phyloP scores from a whole-genome alignment of 2,329 filamentous ascomycete species.

The Ascochyta fabae region DNA sequence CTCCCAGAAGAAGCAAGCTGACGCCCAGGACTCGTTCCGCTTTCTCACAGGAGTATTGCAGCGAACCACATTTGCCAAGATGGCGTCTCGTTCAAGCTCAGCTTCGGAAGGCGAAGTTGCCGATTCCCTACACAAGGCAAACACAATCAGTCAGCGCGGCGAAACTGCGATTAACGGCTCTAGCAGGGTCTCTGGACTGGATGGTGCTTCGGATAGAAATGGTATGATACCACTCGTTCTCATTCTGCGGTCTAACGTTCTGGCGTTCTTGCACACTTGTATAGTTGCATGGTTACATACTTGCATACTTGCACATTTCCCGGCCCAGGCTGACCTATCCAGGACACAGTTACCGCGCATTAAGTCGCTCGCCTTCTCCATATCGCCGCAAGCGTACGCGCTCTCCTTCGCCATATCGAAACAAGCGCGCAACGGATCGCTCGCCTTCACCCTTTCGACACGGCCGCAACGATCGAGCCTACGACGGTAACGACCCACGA shows the following conservation, averaged over 20 bases:
- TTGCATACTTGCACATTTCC: background rate
- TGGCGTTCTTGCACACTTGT: too few species aligned
- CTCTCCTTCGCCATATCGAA: slow-evolving; percentile 40
- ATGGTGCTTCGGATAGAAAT: slow-evolving; percentile 36
- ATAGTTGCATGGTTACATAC: too few species aligned
- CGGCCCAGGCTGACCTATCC: slow-evolving; percentile 4
- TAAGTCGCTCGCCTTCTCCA: slow-evolving; percentile 43
- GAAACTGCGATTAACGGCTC: slow-evolving; percentile 45
- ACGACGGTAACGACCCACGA: slow-evolving; percentile 13
- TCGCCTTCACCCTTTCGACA: slow-evolving; percentile 41
- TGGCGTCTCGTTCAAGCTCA: slow-evolving; percentile 37
- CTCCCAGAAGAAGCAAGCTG: slow-evolving; percentile 40
- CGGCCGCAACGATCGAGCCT: slow-evolving; percentile 32
- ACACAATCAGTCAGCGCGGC: slow-evolving; percentile 36
- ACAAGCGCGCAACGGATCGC: slow-evolving; percentile 28
- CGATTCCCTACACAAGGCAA: slow-evolving; percentile 44
- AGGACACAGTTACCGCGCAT: slow-evolving; percentile 28
- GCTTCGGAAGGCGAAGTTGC: slow-evolving; percentile 41
- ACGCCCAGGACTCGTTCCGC: slow-evolving; percentile 30
- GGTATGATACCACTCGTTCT: slow-evolving; percentile 23
- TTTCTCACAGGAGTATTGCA: slow-evolving; percentile 19
- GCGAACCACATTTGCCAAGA: slow-evolving; percentile 17
- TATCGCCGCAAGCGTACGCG: slow-evolving; percentile 33
- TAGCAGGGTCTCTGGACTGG: slow-evolving; percentile 39
- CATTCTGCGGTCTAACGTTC: too few species aligned